phyloP scores from a whole-genome alignment of 768 basidiomycete genomes.

The Mycena belliarum region DNA sequence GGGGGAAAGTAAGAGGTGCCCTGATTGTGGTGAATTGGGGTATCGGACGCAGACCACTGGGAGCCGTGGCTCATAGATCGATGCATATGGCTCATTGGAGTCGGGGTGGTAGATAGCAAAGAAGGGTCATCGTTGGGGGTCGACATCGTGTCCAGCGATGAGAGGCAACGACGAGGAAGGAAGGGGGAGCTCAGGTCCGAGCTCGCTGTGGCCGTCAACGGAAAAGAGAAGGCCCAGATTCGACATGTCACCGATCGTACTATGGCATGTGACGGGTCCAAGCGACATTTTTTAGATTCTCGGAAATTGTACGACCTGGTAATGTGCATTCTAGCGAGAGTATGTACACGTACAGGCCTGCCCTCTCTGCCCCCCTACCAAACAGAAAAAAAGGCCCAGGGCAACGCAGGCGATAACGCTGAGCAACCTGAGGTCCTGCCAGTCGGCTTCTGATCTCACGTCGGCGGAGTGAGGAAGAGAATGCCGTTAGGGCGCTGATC shows the following conservation, averaged over 20 bases:
- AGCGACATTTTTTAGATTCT: not conserved
- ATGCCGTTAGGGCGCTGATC: no score
- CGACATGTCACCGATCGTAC: not conserved
- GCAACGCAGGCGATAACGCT: no score
- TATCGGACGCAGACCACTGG: constrained; percentile 58
- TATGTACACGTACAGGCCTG: not conserved
- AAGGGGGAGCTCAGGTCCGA: not conserved
- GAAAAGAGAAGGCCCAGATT: not conserved
- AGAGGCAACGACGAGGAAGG: not conserved
- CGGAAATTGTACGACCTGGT: no score
- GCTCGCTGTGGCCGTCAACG: not conserved
- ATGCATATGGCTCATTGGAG: constrained; percentile 40
- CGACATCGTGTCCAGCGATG: constrained; percentile 20
- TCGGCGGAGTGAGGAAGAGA: no score
- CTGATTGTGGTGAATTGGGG: constrained; percentile 64
- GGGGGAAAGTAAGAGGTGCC: constrained; percentile 67
- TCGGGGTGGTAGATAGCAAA: constrained; percentile 44
- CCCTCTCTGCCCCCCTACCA: no score
- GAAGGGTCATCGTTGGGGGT: constrained; percentile 37
- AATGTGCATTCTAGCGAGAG: not conserved
- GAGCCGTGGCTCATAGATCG: constrained; percentile 54
- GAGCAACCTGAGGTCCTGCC: no score
- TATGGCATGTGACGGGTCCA: not conserved
- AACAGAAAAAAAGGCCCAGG: no score
- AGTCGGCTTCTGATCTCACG: no score